Percentiles rank a stretch among this genome's conserved stretches.
Conservation (phyloP, 2,329 filamentous ascomycete genomes). For the Penicillium sclerotiorum region DNA sequence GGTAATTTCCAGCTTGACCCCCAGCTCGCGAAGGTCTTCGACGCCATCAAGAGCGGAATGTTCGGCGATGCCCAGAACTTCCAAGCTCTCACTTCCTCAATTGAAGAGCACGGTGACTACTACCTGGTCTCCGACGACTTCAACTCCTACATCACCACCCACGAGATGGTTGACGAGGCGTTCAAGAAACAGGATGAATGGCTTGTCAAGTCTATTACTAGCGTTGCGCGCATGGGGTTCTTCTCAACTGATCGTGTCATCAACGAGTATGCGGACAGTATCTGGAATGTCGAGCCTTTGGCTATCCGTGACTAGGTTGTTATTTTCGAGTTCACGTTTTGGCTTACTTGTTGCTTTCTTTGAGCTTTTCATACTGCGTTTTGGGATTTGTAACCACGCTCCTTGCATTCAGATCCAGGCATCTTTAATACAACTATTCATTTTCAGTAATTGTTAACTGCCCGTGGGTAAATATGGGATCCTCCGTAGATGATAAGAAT, state of each 20-base stretch:
- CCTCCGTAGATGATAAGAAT: too few relatives aligned
- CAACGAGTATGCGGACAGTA: conserved; percentile 93
- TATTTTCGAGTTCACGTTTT: not conserved
- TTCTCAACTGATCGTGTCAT: conserved; percentile 95
- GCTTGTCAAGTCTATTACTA: conserved; percentile 85
- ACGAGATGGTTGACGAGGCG: conserved; percentile 85
- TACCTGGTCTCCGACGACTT: conserved; percentile 98
- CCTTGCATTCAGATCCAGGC: not conserved
- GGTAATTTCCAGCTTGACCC: conserved; percentile 76
- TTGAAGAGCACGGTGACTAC: conserved; percentile 92
- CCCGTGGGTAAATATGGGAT: too few relatives aligned
- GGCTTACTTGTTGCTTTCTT: not conserved
- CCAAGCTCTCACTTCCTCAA: conserved; percentile 77
- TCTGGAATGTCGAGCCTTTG: conserved; percentile 94
- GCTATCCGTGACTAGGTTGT: conserved; percentile 41
- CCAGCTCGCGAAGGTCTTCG: conserved; percentile 78
- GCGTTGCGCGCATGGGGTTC: conserved; percentile 94
- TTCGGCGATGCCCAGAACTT: conserved; percentile 84
- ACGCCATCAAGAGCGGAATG: conserved; percentile 73
- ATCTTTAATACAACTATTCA: not conserved
- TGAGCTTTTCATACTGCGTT: not conserved
- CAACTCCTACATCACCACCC: conserved; percentile 89
- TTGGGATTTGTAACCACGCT: not conserved
- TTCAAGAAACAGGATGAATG: conserved; percentile 92
- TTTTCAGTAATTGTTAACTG: too few relatives aligned